Evolutionary conservation across 1,139 yeast species (phyloP).

Genomic region (Pichia terricola): DNA sequence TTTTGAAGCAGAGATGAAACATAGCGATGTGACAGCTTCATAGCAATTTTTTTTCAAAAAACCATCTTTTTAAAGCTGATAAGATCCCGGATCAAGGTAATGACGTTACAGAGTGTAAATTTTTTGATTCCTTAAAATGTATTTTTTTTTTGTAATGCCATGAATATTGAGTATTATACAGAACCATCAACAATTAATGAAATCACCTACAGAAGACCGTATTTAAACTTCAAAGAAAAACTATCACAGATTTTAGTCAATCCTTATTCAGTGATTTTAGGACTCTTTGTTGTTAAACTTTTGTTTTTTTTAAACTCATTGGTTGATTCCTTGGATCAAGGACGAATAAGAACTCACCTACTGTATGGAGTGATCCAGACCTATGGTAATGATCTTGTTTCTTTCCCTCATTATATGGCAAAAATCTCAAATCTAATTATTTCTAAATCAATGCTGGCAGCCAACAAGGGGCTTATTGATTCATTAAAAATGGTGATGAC

Average conservation of each 20-base stretch:
- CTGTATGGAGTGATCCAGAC: slow-evolving; percentile 40
- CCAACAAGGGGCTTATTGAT: slow-evolving; percentile 36
- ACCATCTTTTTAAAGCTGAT: too few species aligned
- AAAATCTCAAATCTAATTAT: slow-evolving; percentile 44
- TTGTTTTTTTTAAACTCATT: slow-evolving; percentile 39
- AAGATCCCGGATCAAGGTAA: too few species aligned
- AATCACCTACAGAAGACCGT: slow-evolving; percentile 23
- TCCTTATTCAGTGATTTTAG: slow-evolving; percentile 38
- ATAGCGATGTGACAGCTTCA: too few species aligned
- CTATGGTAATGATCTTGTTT: slow-evolving; percentile 33
- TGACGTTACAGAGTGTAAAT: too few species aligned
- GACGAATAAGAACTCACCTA: slow-evolving; percentile 28
- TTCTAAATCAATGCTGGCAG: slow-evolving; percentile 34
- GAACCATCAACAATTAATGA: background rate
- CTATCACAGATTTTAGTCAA: slow-evolving; percentile 54
- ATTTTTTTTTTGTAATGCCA: too few species aligned
- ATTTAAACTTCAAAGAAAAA: slow-evolving; percentile 35
- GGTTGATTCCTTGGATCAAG: slow-evolving; percentile 28
- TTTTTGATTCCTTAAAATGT: too few species aligned
- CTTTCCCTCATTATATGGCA: slow-evolving; percentile 51
- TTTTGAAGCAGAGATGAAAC: too few species aligned
- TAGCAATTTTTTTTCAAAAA: too few species aligned
- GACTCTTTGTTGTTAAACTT: slow-evolving; percentile 41
- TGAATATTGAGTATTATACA: too few species aligned
- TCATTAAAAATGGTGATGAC: slow-evolving; percentile 37